Base-by-base conservation (phyloP, 805 yeast genomes). In the Yarrowia keelungensis region DNA sequence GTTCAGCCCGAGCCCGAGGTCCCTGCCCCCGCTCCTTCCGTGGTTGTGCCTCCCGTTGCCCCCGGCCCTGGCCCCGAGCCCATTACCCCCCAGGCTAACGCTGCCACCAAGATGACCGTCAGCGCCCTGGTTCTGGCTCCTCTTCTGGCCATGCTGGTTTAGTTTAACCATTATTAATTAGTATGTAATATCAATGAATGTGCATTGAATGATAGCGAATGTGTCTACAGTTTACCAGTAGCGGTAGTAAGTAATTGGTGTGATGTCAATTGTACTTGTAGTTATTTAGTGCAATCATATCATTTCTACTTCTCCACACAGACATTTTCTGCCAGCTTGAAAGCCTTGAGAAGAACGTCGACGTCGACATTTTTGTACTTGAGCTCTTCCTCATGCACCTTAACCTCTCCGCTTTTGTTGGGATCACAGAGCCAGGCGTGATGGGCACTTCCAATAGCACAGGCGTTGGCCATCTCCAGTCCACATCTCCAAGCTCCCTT, bases 381-480 rank as follows among this genome's bases (percentile, higher is more conserved):
- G 32, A 59, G 35, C 16, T 59, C 42, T 14, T 59, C 65, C 42
- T 59, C 65, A 16, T 43, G 50, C 5, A 59, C 65, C 39, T 43
- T 36, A n/a, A 59, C 65, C 3, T 45, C 12, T 1, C 56, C 67
- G 0, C 4, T 14, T 22, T 26, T 47, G 67, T 62, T 47, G 39
- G 56, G 56, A 46, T 59, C 65, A 16, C 68, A 50, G 36, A 51
- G 42, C 49, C 50, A 42, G 10, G 68, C 68, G 19, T 65, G 59
- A 12, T 42, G 50, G 10, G 68, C 68, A 4, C 97, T 97, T 35
- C 97, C 97, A 43, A 91, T 77, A 0, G 97, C 97, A 82, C 97
- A 92, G 0, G 97, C 95, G 78, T 92, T 92, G 8, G 94, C 87
- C 58, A 91, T 85, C 74, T 90, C 92, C 46, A 89, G 87, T 70